Base-by-base conservation (phyloP, 1,284 basidiomycete genomes). In the Ceratobasidium sp. region DNA sequence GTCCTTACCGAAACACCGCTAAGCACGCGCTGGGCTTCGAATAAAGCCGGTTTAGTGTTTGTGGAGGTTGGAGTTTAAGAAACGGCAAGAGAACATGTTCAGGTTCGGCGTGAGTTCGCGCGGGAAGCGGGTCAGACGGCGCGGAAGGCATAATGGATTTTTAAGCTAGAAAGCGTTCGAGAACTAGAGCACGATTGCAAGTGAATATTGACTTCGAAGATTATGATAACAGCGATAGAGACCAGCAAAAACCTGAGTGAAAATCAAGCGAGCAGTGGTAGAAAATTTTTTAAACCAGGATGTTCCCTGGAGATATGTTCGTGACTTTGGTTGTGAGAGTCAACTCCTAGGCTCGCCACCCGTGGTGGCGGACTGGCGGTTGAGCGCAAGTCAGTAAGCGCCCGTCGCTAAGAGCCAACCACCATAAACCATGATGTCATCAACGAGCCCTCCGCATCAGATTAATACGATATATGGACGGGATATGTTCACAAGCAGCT, bases 1-100 rank as follows among this genome's bases (percentile, higher is more conserved):
- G 70, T 23, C 65, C 82, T 82, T 80, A 95, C 95, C 96, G 91
- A 84, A 98, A 96, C 84, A 99, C 92, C 59, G 96, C 95, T 46
- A 99, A 90, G 86, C 96, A 98, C 84, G 95, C 94, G 1, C 96
- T 97, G 26, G 97, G 96, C 23, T 92, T 91, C 82, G 93, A 90
- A 84, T 98, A 99, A 66, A 99, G 88, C 65, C 95, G 90, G 66
- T 91, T 93, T 78, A 97, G 88, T 54, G 94, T 93, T 67, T 90
- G 92, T 82, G 95, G 93, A 0, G 95, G 93, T 82, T 98, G 95
- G 7, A 91, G 91, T 81, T 96, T 93, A 50, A 99, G 88, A 85
- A 98, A 98, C 1, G 92, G 90, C 38, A 94, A 85, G n/a, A 94
- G 84, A 2, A 90, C 87, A 83, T 95, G 93, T 65, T 78, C 73